Conservation (phyloP, 2,329 filamentous ascomycete genomes). For the Chlorencoelia australis region DNA sequence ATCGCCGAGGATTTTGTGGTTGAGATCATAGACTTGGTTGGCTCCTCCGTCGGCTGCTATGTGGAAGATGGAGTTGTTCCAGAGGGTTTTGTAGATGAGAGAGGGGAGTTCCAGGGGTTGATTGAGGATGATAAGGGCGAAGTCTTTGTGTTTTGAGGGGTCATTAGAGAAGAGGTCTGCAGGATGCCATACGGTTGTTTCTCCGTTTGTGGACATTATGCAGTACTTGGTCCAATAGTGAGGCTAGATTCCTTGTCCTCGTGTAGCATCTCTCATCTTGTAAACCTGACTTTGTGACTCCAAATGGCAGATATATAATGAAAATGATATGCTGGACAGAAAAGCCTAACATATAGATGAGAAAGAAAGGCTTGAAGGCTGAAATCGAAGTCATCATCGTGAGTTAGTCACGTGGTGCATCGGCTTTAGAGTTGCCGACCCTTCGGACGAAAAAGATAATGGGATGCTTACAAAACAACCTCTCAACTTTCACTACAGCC, state of each 20-base stretch:
- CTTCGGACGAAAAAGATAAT: constrained; percentile 11
- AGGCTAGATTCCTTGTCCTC: too few species aligned
- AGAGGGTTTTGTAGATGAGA: constrained; percentile 27
- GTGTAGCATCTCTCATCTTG: too few species aligned
- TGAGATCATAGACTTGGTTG: constrained; percentile 53
- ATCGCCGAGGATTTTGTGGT: constrained; percentile 3
- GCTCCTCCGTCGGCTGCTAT: constrained; percentile 90
- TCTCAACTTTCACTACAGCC: constrained; percentile 6
- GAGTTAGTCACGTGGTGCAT: constrained; percentile 4
- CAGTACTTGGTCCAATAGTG: too few species aligned
- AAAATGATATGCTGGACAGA: too few species aligned
- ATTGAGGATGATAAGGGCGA: constrained; percentile 49
- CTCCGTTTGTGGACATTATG: too few species aligned
- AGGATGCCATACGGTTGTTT: too few species aligned
- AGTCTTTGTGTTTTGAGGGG: constrained; percentile 23
- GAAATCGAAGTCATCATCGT: background rate
- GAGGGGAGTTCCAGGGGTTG: constrained; percentile 42
- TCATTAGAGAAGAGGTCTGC: constrained; percentile 22
- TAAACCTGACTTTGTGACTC: too few species aligned
- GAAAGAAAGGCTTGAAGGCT: too few species aligned
- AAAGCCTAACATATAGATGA: too few species aligned
- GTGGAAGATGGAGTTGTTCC: constrained; percentile 42
- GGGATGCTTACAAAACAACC: constrained; percentile 21
- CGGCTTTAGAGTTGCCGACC: background rate
- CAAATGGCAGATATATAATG: too few species aligned